A percentile compares a stretch with the other conserved stretches of the same genome.
Evolutionary conservation across 768 basidiomycete genomes (phyloP).

Genomic region (Pleurotus tuber-regium): DNA sequence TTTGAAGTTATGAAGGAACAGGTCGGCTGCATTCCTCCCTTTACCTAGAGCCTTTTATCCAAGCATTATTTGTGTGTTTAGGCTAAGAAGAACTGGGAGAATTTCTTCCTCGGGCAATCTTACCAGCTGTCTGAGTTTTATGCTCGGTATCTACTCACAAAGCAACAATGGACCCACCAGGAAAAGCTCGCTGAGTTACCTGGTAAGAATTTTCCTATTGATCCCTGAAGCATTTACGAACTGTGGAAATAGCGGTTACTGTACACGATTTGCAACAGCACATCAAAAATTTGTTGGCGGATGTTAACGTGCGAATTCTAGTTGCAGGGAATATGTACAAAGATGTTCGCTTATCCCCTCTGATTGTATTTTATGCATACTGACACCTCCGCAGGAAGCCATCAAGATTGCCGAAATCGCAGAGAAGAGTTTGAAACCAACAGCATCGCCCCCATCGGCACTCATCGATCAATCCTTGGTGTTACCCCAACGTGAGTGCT

Average conservation of each 20-base stretch:
- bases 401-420: constrained; percentile 66
- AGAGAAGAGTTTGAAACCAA: constrained; percentile 60
- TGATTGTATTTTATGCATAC: constrained; percentile 4
- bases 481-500: constrained; percentile 59
- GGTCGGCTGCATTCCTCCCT: too few relatives aligned
- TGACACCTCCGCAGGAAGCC: constrained; percentile 57
- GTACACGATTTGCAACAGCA: constrained; percentile 68
- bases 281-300: constrained; percentile 53
- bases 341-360: constrained; percentile 50
- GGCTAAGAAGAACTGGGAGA: constrained; percentile 78
- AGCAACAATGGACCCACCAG: constrained; percentile 70
- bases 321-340: constrained; percentile 83
- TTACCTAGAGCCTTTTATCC: too few relatives aligned
- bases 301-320: constrained; percentile 68
- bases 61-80: constrained; percentile 26
- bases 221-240: too few relatives aligned
- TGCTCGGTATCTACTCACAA: constrained; percentile 64
- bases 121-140: constrained; percentile 80
- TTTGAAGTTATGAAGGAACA: constrained; percentile 84
- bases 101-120: constrained; percentile 84
- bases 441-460: constrained; percentile 54
- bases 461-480: constrained; percentile 58
- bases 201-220: constrained; percentile 42
- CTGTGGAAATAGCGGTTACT: constrained; percentile 65
- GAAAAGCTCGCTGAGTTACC: constrained; percentile 77